phyloP scores from a whole-genome alignment of 441 rosid species.

The Bocquillonia castaneifolia region DNA sequence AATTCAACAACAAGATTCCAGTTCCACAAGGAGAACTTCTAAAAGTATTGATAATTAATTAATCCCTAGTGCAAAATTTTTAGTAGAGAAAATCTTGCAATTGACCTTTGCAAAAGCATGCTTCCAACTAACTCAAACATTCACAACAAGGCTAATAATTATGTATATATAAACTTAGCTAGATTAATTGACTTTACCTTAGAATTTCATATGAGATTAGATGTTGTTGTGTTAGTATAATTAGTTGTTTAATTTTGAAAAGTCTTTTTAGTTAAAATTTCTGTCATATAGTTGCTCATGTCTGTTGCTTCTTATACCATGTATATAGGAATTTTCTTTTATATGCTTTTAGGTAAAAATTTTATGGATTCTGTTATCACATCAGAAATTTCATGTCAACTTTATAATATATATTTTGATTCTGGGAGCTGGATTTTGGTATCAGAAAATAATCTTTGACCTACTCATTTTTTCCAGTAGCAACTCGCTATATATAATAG shows the following conservation, averaged over 20 bases:
- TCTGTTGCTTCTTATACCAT: background rate
- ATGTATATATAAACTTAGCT: background rate
- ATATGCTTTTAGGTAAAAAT: background rate
- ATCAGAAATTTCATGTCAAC: background rate
- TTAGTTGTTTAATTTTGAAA: too few species aligned
- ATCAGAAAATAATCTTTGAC: background rate
- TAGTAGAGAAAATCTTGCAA: background rate
- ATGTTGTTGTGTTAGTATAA: background rate
- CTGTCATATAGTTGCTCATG: background rate
- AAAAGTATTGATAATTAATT: constrained; percentile 8
- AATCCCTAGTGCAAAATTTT: background rate
- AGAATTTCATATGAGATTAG: background rate
- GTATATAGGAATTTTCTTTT: too few species aligned
- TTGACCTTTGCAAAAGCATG: background rate
- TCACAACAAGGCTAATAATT: background rate
- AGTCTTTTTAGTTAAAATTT: too few species aligned
- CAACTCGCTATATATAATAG: too few species aligned
- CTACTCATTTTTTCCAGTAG: background rate
- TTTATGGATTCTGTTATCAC: background rate
- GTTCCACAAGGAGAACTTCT: constrained; percentile 93
- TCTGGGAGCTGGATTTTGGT: background rate
- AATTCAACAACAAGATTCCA: constrained; percentile 77
- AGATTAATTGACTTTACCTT: background rate
- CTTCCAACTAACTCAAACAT: background rate
- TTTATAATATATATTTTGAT: background rate